A percentile compares a stretch with the other conserved stretches of the same genome.
phyloP scores from a whole-genome alignment of 805 yeast genomes.

The Hanseniaspora pseudoguilliermondii region DNA sequence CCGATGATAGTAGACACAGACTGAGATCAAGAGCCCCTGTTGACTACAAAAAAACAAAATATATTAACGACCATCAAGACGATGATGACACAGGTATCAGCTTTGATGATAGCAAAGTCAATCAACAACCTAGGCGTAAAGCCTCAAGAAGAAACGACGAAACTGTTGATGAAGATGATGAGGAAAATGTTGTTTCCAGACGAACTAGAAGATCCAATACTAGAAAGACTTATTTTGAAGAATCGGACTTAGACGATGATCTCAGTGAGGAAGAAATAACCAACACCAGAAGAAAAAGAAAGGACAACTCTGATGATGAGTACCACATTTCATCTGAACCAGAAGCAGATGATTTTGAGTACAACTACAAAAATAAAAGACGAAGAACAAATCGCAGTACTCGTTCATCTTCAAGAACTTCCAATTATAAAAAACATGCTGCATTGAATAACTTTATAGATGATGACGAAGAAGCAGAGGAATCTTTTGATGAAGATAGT shows the following conservation, averaged over 20 bases:
- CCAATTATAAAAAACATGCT: constrained; percentile 6
- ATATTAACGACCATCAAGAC: constrained; percentile 14
- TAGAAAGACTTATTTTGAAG: background rate
- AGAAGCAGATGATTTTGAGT: constrained; percentile 15
- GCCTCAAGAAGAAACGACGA: constrained; percentile 6
- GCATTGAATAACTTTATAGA: constrained; percentile 22
- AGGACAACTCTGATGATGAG: constrained; percentile 17
- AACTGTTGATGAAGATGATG: constrained; percentile 16
- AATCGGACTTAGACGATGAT: background rate
- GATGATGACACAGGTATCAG: constrained; percentile 8
- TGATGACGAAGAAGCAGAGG: constrained; percentile 26
- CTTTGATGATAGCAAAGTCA: constrained; percentile 5
- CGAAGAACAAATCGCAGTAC: constrained; percentile 15
- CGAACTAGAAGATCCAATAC: background rate
- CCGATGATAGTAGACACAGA: constrained; percentile 19
- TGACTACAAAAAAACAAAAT: constrained; percentile 15
- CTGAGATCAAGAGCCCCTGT: constrained; percentile 37
- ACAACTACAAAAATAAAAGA: constrained; percentile 8
- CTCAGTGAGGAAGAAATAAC: background rate
- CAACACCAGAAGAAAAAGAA: background rate
- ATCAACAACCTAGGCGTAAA: background rate
- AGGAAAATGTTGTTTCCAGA: constrained; percentile 15
- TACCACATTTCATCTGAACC: constrained; percentile 11
- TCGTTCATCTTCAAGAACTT: background rate
- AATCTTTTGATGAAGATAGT: constrained; percentile 20